Evolutionary conservation across 176 grass and related monocot genomes (phyloP), one percentile per base, ranked within the genome.

Genomic region (Poa pratensis): DNA sequence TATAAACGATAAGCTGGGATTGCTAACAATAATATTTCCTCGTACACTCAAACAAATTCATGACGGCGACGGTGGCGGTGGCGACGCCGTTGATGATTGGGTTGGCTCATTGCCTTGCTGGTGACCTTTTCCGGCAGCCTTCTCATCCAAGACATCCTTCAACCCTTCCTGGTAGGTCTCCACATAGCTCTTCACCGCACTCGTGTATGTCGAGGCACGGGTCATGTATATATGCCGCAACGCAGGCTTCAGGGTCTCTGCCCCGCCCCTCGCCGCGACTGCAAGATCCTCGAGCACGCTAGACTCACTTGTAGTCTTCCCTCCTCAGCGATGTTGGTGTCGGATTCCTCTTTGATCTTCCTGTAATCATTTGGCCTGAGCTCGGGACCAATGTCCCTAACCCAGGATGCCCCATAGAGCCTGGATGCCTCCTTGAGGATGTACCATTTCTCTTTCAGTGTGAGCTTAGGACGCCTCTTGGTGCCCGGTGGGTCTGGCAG

Each of bases 391-490:
- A 92, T 92, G 57, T 92, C 35, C 66, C 84, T 60, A 2, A 92
- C 80, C 90, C 84, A 83, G 4, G 84, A 86, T 7, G 84, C 86
- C 7, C 77, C 78, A 3, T 93, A 91, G 18, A 96, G 89, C 67
- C 94, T 87, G 16, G 87, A 81, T 66, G 87, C 91, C 83, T 96
- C 91, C 87, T 91, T 93, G 55, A 93, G 45, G 61, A 93, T 73
- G n/a, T 69, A 87, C 88, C 91, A 93, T 30, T 78, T 81, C 5
- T 93, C 82, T 15, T 81, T 65, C 73, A 52, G 81, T 4, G 73
- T 84, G 66, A 93, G 89, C 81, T 90, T 86, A 6, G 84, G 85
- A 34, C 70, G 50, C 57, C 84, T 89, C 84, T 91, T 72, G 53
- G 75, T 76, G 64, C 84, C 68, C 5, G 91, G 91, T 3, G 89